Base-by-base conservation (phyloP, 163 green algal genomes). In the Chlorella variabilis region DNA sequence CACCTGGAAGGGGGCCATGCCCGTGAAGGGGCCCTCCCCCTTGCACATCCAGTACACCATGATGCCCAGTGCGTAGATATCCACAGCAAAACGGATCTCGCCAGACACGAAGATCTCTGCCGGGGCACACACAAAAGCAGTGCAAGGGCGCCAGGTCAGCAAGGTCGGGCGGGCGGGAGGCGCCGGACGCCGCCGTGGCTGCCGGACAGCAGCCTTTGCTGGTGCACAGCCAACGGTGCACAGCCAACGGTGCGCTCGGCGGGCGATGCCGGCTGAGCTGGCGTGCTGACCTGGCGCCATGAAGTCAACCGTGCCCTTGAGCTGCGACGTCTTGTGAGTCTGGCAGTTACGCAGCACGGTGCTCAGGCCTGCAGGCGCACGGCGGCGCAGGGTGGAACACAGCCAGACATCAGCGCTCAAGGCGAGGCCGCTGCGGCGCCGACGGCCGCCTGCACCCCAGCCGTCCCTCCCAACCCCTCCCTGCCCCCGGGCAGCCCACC, bases 41-140 rank as follows among this genome's bases (percentile, higher is more conserved):
- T 27, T 51, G 41, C 48, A 73, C 61, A 81, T 45, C 42, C 61
- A 75, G 75, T 54, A 81, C 18, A 81, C 56, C 33, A 66, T 11
- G 31, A 81, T 75, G 41, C 75, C 75, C 41, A 81, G 61, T 0
- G 29, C 17, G 42, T 75, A 81, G 20, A 81, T 51, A 23, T 81
- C 75, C 59, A 65, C n/a, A 6, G 61, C 59, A 49, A 38, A 65
- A 31, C 42, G 61, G 3, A 81, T 45, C 33, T 65, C 42, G 2
- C 62, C 75, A 25, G 5, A 45, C 11, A 38, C 71, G 39, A 80
- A 80, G 4, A 80, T 39, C 39, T 80, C 74, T 61, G 71, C 33
- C 34, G 67, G 7, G 2, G n/a, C n/a, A n/a, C n/a, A n/a, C n/a
- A n/a, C n/a, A n/a, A n/a, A n/a, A n/a, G n/a, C n/a, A n/a, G n/a